Conservation (phyloP, 768 basidiomycete species). For the Cyathus striatus region DNA sequence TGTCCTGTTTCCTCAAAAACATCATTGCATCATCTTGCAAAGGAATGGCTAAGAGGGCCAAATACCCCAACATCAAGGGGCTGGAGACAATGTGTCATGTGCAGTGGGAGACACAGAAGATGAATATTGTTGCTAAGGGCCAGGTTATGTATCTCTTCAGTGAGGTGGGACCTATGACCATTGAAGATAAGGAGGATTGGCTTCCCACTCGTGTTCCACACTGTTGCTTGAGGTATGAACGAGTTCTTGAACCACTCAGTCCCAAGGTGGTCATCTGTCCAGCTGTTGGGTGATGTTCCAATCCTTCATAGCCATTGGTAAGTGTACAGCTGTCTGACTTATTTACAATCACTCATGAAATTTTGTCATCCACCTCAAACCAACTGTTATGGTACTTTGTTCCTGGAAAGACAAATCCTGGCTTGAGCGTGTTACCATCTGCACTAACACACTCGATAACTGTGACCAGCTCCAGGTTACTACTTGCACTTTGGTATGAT, state of each 20-base stretch:
- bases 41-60: slow-evolving; percentile 18
- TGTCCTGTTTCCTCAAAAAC: slow-evolving; percentile 8
- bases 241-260: slow-evolving; percentile 13
- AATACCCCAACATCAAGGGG: slow-evolving; percentile 6
- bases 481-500: no score
- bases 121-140: not conserved
- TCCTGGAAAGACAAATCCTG: slow-evolving; percentile 5
- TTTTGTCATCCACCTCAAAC: slow-evolving; percentile 1
- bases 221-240: slow-evolving; percentile 13
- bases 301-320: slow-evolving; percentile 8
- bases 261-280: slow-evolving; percentile 16
- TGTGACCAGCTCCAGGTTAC: not conserved
- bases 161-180: slow-evolving; percentile 16
- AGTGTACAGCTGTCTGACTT: not conserved
- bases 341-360: not conserved
- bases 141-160: not conserved
- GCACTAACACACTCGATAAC: not conserved
- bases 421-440: not conserved
- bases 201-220: not conserved
- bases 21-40: slow-evolving; percentile 4
- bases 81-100: slow-evolving; percentile 4
- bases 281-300: slow-evolving; percentile 15
- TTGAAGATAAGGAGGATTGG: slow-evolving; percentile 18
- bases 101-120: slow-evolving; percentile 3
- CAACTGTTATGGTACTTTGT: not conserved